Percentiles rank a stretch among this genome's conserved stretches.
Evolutionary conservation across 1,139 yeast species (phyloP).

Genomic region (Kurtzmaniella natalensis): DNA sequence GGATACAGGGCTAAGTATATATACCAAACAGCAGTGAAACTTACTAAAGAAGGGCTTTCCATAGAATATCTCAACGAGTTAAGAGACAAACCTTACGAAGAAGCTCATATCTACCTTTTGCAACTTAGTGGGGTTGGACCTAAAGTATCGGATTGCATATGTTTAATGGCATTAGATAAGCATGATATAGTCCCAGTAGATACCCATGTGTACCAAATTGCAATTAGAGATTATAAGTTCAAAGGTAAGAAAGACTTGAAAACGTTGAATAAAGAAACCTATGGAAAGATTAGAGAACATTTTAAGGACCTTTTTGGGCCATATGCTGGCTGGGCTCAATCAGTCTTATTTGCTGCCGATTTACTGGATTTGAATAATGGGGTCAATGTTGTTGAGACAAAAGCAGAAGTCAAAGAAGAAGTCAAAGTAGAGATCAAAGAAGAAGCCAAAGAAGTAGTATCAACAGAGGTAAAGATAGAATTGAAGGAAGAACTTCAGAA

Average conservation of each 20-base stretch:
- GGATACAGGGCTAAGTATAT: constrained; percentile 94
- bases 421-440: constrained; percentile 9
- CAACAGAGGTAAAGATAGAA: too few species aligned
- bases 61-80: constrained; percentile 30
- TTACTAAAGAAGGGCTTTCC: constrained; percentile 12
- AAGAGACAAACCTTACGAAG: constrained; percentile 44
- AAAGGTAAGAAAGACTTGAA: constrained; percentile 43
- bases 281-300: constrained; percentile 55
- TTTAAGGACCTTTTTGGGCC: constrained; percentile 77
- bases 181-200: constrained; percentile 92
- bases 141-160: constrained; percentile 90
- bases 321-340: constrained; percentile 98
- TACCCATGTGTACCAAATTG: constrained; percentile 94
- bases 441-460: constrained; percentile 1
- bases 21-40: constrained; percentile 61
- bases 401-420: constrained; percentile 6
- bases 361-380: constrained; percentile 62
- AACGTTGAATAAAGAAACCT: constrained; percentile 54
- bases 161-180: constrained; percentile 87
- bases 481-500: too few species aligned
- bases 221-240: constrained; percentile 72
- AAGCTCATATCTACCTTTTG: constrained; percentile 61
- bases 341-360: constrained; percentile 85
- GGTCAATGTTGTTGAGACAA: constrained; percentile 23
- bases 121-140: constrained; percentile 91